Conservation (phyloP, 1,139 yeast species). For the Lodderomyces theae region DNA sequence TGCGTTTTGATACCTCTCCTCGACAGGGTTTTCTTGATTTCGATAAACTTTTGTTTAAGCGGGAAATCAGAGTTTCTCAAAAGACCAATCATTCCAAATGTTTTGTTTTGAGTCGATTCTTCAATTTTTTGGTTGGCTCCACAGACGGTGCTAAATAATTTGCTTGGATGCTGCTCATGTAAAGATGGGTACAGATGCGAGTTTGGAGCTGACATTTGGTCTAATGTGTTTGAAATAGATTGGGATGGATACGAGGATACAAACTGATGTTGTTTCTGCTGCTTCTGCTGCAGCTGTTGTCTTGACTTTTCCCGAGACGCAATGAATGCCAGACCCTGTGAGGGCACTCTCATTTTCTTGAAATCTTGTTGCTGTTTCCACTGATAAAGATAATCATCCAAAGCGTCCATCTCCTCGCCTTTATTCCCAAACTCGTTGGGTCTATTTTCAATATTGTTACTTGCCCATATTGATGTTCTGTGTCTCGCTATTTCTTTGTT, state of each 20-base stretch:
- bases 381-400: neutral
- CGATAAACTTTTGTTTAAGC: constrained; percentile 13
- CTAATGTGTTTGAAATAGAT: neutral
- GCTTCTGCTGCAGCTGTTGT: neutral
- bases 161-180: neutral
- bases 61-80: constrained; percentile 13
- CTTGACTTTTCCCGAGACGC: neutral
- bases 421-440: too few relatives aligned
- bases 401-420: neutral
- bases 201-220: too few relatives aligned
- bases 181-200: too few relatives aligned
- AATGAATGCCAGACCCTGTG: neutral
- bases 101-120: constrained; percentile 10
- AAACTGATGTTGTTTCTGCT: too few relatives aligned
- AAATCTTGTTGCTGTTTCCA: constrained; percentile 1
- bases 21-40: constrained; percentile 10
- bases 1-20: constrained; percentile 4
- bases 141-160: neutral
- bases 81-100: constrained; percentile 14
- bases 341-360: neutral
- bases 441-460: too few relatives aligned
- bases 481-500: too few relatives aligned
- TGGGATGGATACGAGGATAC: neutral
- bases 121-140: constrained; percentile 6
- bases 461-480: too few relatives aligned